These are phyloP conservation scores for Stenocarpella maydis DNA, from an alignment of 2,329 filamentous ascomycete species.

Conservation along the genomic window DNA sequence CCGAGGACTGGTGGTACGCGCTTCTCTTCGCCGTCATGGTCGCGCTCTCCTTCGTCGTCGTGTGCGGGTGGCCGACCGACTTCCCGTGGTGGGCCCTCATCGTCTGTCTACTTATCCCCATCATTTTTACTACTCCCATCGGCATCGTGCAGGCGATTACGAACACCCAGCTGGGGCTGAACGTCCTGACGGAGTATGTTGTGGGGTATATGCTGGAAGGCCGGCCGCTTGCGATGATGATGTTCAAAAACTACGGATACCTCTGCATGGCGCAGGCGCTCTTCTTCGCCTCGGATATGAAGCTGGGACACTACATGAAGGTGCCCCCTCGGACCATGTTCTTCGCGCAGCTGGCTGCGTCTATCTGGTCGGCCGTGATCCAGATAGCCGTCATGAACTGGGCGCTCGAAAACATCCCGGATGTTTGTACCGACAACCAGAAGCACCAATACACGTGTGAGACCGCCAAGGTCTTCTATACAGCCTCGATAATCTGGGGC, in stretches of 20 bases:
- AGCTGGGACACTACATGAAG: slow-evolving; percentile 46
- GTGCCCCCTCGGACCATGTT: slow-evolving; percentile 46
- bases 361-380: slow-evolving; percentile 43
- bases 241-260: slow-evolving; percentile 46
- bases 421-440: slow-evolving; percentile 43
- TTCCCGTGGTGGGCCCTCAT: slow-evolving; percentile 44
- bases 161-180: no score
- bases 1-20: slow-evolving; percentile 52
- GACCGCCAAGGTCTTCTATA: slow-evolving; percentile 46
- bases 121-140: slow-evolving; percentile 39
- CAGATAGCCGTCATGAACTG: slow-evolving; percentile 44
- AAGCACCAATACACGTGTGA: slow-evolving; percentile 45
- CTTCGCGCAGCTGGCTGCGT: slow-evolving; percentile 45
- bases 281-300: slow-evolving; percentile 45
- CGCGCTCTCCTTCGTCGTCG: slow-evolving; percentile 44
- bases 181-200: slow-evolving; percentile 46
- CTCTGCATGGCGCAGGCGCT: slow-evolving; percentile 46
- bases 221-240: slow-evolving; percentile 44
- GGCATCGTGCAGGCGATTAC: slow-evolving; percentile 42
- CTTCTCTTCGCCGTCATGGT: slow-evolving; percentile 45
- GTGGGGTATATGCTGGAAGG: slow-evolving; percentile 45
- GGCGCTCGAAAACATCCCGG: slow-evolving; percentile 43
- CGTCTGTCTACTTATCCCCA: slow-evolving; percentile 39
- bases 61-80: slow-evolving; percentile 40
- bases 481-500: slow-evolving; percentile 45